A percentile compares a stretch with the other conserved stretches of the same genome.
Evolutionary conservation across 495 filamentous ascomycete species (phyloP).

Genomic region (Evansstolkia leycettana): DNA sequence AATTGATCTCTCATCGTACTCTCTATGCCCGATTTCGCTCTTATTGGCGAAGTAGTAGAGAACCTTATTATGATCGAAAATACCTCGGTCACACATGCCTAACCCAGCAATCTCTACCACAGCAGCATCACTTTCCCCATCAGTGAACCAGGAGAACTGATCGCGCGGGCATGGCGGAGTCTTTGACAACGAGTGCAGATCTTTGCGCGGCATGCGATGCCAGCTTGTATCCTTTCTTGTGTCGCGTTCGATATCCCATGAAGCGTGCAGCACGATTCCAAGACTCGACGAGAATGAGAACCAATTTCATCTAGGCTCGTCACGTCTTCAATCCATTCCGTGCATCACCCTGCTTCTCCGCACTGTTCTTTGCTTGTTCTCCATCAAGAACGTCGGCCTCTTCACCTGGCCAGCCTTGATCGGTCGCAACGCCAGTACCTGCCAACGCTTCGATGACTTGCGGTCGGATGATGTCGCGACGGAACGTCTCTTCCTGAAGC

Average conservation of each 20-base stretch:
- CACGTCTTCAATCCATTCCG: conserved; percentile 15
- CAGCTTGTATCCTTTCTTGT: too few relatives aligned
- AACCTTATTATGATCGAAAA: background rate
- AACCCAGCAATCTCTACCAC: background rate
- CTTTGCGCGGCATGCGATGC: too few relatives aligned
- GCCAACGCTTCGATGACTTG: conserved; percentile 54
- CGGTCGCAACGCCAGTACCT: conserved; percentile 35
- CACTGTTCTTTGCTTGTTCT: conserved; percentile 14
- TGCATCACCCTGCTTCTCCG: conserved; percentile 4
- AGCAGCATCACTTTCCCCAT: background rate
- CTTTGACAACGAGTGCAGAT: too few relatives aligned
- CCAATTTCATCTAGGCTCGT: conserved; percentile 6
- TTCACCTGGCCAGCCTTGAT: conserved; percentile 8
- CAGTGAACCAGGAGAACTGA: too few relatives aligned
- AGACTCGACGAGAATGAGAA: conserved; percentile 1
- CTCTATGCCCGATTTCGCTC: background rate
- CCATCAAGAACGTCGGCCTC: conserved; percentile 16
- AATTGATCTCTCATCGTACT: too few relatives aligned
- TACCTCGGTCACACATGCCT: conserved; percentile 20
- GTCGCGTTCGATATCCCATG: background rate
- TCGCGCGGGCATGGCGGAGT: too few relatives aligned
- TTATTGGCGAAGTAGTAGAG: background rate
- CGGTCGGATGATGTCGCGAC: conserved; percentile 67
- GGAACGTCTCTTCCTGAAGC: conserved; percentile 72
- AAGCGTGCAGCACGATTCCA: conserved; percentile 1